Percentiles rank a stretch among this genome's conserved stretches.
phyloP scores from a whole-genome alignment of 257 asterid species.

The Ehretia macrophylla region DNA sequence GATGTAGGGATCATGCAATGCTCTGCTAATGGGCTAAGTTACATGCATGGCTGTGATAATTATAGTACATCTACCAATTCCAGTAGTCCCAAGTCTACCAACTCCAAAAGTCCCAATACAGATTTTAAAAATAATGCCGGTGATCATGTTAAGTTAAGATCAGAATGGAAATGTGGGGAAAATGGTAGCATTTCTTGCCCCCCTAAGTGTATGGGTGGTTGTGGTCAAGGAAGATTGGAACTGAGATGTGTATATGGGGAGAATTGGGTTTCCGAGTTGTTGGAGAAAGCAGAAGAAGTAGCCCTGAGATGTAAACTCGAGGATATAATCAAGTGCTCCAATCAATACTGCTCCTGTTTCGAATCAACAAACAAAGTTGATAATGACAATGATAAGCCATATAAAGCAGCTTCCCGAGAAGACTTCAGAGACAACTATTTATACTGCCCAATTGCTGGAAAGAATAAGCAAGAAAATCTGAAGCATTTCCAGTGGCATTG shows the following conservation, averaged over 20 bases:
- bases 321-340: constrained; percentile 15
- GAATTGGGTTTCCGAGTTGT: constrained; percentile 33
- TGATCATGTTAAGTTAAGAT: constrained; percentile 15
- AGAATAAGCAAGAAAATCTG: constrained; percentile 42
- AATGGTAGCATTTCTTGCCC: constrained; percentile 51
- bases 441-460: constrained; percentile 63
- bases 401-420: constrained; percentile 59
- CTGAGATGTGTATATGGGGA: constrained; percentile 28
- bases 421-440: constrained; percentile 51
- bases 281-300: constrained; percentile 34
- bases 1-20: constrained; percentile 24
- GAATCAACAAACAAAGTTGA: constrained; percentile 18
- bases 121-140: constrained; percentile 15
- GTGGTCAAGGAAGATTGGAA: constrained; percentile 35
- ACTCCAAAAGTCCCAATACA: constrained; percentile 3
- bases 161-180: constrained; percentile 38
- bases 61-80: not conserved
- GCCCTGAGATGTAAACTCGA: constrained; percentile 11
- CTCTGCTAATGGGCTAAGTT: constrained; percentile 19
- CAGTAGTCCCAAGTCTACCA: constrained; percentile 1
- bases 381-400: constrained; percentile 19
- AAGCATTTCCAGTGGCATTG: constrained; percentile 74
- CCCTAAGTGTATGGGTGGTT: constrained; percentile 37
- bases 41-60: constrained; percentile 45
- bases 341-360: constrained; percentile 33